A percentile compares a stretch with the other conserved stretches of the same genome.
These are phyloP conservation scores for Trametes gibbosa DNA, from an alignment of 768 basidiomycete species.

Conservation along the genomic window DNA sequence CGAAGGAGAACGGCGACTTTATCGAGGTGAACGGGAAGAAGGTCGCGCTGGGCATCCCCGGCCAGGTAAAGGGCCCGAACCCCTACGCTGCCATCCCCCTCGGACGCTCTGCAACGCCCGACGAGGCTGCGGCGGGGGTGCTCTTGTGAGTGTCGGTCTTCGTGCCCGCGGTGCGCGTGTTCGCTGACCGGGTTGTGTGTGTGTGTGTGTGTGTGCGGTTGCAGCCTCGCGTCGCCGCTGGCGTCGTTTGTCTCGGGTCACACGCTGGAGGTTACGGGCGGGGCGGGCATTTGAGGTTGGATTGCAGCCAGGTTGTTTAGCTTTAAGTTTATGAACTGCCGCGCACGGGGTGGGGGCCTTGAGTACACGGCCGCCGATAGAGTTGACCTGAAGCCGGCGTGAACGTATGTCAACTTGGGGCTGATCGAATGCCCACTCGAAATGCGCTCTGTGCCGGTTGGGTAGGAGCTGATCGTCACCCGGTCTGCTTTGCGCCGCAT, in stretches of 20 bases:
- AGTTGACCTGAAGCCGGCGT: too few species aligned
- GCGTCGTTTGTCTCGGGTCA: constrained; percentile 81
- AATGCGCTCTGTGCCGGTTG: too few species aligned
- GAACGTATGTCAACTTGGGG: too few species aligned
- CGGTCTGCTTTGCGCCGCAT: too few species aligned
- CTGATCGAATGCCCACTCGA: too few species aligned
- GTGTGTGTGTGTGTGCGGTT: too few species aligned
- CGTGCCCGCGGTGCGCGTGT: not conserved
- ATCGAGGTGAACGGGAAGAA: constrained; percentile 84
- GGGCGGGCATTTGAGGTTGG: constrained; percentile 58
- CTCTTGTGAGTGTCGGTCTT: constrained; percentile 68
- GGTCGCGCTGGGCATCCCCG: constrained; percentile 77
- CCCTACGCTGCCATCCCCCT: constrained; percentile 60
- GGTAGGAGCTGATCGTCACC: too few species aligned
- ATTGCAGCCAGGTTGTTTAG: too few species aligned
- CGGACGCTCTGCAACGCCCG: constrained; percentile 60
- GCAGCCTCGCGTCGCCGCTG: constrained; percentile 76
- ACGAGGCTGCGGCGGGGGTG: constrained; percentile 74
- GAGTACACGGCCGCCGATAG: too few species aligned
- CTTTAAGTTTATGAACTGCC: too few species aligned
- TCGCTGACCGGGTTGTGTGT: not conserved
- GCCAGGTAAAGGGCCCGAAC: constrained; percentile 40
- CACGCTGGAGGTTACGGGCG: constrained; percentile 82
- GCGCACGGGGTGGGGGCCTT: not conserved
- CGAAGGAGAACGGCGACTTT: constrained; percentile 72